These are phyloP conservation scores for Elsinoe australis DNA, from an alignment of 2,329 filamentous ascomycete species.

Conservation along the genomic window DNA sequence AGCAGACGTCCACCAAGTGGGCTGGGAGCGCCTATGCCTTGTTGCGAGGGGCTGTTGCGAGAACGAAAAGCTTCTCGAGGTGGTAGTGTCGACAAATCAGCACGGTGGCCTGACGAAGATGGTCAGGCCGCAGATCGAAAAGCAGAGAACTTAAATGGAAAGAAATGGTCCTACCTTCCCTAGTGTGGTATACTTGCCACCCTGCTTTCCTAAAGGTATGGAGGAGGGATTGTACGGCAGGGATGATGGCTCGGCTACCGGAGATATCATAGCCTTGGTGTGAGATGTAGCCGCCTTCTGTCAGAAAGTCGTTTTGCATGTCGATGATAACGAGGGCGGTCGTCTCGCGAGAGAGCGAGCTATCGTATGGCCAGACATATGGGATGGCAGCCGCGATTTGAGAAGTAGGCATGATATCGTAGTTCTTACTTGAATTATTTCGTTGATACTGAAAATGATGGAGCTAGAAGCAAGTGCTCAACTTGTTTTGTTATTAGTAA, in stretches of 20 bases:
- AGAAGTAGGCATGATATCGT: not conserved
- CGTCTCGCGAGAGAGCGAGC: slow-evolving; percentile 27
- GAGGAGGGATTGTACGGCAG: slow-evolving; percentile 36
- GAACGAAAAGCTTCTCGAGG: slow-evolving; percentile 48
- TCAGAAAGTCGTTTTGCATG: slow-evolving; percentile 49
- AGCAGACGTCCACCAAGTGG: slow-evolving; percentile 50
- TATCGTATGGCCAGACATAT: slow-evolving; percentile 18
- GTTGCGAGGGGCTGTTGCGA: slow-evolving; percentile 42
- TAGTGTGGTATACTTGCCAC: slow-evolving; percentile 14
- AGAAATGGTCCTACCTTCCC: slow-evolving; percentile 2
- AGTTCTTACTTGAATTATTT: not conserved
- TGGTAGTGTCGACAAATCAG: slow-evolving; percentile 50
- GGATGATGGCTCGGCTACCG: slow-evolving; percentile 39
- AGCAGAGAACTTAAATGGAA: no score
- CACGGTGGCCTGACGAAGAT: slow-evolving; percentile 37
- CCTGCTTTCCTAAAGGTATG: slow-evolving; percentile 41
- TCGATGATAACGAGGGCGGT: slow-evolving; percentile 50
- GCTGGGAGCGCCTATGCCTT: slow-evolving; percentile 47
- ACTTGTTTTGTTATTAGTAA: no score
- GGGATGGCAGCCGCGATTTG: not conserved
- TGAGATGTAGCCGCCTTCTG: slow-evolving; percentile 43
- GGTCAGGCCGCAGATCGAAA: not conserved
- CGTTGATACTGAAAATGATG: no score
- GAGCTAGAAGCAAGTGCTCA: not conserved
- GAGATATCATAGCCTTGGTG: slow-evolving; percentile 41